Evolutionary conservation across 2,329 filamentous ascomycete genomes (phyloP).

Genomic region (Pestalotiopsis sp.): DNA sequence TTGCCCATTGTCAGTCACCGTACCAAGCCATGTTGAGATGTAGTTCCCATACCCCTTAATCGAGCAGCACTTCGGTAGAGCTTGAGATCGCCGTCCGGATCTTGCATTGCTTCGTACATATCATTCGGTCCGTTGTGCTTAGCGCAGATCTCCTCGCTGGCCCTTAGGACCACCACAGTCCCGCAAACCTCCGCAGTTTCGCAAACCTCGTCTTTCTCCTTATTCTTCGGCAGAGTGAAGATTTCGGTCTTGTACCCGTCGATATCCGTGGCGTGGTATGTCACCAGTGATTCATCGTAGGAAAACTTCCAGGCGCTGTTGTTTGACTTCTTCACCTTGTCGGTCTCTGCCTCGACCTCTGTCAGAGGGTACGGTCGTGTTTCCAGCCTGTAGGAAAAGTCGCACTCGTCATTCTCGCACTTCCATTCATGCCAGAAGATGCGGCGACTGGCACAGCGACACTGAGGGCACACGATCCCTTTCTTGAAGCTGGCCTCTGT

Average conservation of each 20-base stretch:
- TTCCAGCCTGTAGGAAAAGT: constrained; percentile 42
- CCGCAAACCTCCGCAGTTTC: no score
- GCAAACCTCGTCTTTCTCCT: no score
- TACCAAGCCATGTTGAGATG: no score
- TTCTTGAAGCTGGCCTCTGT: constrained; percentile 56
- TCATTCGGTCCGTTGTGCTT: constrained; percentile 61
- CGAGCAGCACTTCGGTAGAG: constrained; percentile 46
- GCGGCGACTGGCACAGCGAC: constrained; percentile 47
- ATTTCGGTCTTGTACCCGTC: constrained; percentile 33
- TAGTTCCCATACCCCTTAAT: constrained; percentile 29
- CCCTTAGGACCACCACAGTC: constrained; percentile 57
- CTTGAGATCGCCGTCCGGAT: constrained; percentile 39
- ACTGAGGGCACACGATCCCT: constrained; percentile 30
- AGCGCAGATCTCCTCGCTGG: constrained; percentile 54
- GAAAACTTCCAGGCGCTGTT: background rate
- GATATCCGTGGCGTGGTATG: constrained; percentile 13
- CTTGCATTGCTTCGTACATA: constrained; percentile 57
- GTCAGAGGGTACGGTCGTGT: constrained; percentile 24
- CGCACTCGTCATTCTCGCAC: constrained; percentile 57
- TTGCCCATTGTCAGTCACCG: constrained; percentile 23
- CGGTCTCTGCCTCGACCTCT: constrained; percentile 22
- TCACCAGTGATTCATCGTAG: background rate
- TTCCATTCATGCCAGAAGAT: constrained; percentile 64
- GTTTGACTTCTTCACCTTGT: background rate
- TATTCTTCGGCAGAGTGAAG: constrained; percentile 54